These are phyloP conservation scores for Lactifluus volemus DNA, from an alignment of 768 basidiomycete species.

Conservation along the genomic window DNA sequence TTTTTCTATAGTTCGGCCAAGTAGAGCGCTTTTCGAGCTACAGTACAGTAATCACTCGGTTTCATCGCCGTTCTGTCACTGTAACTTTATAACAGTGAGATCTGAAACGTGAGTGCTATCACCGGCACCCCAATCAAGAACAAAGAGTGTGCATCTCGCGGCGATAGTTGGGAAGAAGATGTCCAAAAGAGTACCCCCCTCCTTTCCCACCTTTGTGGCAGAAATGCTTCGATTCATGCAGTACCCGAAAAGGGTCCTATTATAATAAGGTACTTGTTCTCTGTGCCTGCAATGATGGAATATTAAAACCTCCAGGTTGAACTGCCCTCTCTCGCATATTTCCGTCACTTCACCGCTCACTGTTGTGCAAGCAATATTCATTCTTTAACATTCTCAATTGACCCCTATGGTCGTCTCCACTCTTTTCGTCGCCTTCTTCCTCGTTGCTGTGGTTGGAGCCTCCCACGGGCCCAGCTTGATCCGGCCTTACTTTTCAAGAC, in stretches of 20 bases:
- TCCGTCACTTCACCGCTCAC: background rate
- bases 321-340: background rate
- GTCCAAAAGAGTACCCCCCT: background rate
- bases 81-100: too few species aligned
- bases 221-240: background rate
- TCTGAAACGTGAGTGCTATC: too few species aligned
- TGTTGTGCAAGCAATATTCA: background rate
- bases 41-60: too few species aligned
- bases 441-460: conserved; percentile 26
- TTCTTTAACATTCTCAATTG: conserved; percentile 4
- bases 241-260: background rate
- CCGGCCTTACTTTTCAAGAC: conserved; percentile 35
- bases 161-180: too few species aligned
- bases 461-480: conserved; percentile 24
- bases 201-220: background rate
- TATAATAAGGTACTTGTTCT: background rate
- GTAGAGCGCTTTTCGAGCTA: too few species aligned
- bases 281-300: background rate
- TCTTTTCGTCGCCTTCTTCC: conserved; percentile 28
- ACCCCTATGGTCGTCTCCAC: conserved; percentile 30
- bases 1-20: too few species aligned
- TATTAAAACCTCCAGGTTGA: background rate
- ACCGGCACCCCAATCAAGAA: background rate
- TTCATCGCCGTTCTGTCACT: too few species aligned
- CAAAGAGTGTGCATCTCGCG: background rate